phyloP scores from a whole-genome alignment of 2,329 filamentous ascomycete species.

The Apiospora aurea region DNA sequence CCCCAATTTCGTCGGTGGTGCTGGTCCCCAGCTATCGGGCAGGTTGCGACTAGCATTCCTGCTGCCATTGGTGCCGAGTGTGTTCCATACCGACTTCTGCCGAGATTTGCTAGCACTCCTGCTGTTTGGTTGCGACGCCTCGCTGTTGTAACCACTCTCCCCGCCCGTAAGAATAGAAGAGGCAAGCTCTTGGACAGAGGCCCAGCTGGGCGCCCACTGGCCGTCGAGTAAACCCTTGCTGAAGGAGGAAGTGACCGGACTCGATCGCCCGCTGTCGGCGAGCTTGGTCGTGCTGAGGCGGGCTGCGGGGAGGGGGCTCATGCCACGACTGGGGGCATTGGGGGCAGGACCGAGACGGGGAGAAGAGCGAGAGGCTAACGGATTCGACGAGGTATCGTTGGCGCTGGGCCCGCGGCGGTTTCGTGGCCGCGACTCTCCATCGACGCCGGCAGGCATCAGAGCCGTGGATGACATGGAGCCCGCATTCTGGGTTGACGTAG shows the following conservation, averaged over 20 bases:
- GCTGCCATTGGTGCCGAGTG: slow-evolving; percentile 32
- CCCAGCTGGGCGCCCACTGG: slow-evolving; percentile 62
- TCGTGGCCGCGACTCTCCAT: slow-evolving; percentile 56
- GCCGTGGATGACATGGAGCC: slow-evolving; percentile 54
- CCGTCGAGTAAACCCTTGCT: slow-evolving; percentile 54
- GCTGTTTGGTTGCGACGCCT: slow-evolving; percentile 42
- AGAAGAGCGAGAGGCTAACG: slow-evolving; percentile 43
- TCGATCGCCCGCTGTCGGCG: slow-evolving; percentile 37
- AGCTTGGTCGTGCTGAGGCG: slow-evolving; percentile 43
- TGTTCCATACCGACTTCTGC: slow-evolving; percentile 42
- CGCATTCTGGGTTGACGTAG: slow-evolving; percentile 40
- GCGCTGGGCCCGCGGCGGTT: slow-evolving; percentile 54
- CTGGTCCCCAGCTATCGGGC: slow-evolving; percentile 57
- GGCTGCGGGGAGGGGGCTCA: slow-evolving; percentile 57
- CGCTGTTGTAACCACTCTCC: slow-evolving; percentile 44
- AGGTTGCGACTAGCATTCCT: slow-evolving; percentile 36
- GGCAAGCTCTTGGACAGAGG: slow-evolving; percentile 62
- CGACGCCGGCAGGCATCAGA: slow-evolving; percentile 50
- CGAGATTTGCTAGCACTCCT: slow-evolving; percentile 40
- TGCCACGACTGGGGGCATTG: slow-evolving; percentile 51
- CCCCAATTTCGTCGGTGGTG: slow-evolving; percentile 46
- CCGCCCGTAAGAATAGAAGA: slow-evolving; percentile 49
- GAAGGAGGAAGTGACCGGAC: slow-evolving; percentile 43
- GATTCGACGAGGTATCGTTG: slow-evolving; percentile 37
- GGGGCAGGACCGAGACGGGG: slow-evolving; percentile 47